Conservation (phyloP, 225 moss, liverwort and hornwort species). For the Straminergon stramineum region DNA sequence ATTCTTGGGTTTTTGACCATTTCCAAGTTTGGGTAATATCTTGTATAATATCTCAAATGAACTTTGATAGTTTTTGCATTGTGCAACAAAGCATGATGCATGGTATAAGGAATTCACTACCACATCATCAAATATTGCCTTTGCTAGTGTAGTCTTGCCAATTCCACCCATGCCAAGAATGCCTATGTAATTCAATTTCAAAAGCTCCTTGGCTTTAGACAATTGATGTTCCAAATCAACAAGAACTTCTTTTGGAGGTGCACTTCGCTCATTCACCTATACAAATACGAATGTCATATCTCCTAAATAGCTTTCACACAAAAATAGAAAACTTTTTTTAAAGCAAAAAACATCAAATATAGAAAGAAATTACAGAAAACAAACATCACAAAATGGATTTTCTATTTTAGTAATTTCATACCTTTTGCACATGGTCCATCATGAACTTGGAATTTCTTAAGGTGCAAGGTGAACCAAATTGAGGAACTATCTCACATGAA, state of each 20-base stretch:
- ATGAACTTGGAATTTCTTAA: not conserved
- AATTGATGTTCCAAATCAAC: not conserved
- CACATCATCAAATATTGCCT: not conserved
- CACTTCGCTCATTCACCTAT: not conserved
- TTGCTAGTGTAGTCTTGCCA: not conserved
- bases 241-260: not conserved
- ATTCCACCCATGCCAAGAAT: not conserved
- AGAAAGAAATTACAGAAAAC: not conserved
- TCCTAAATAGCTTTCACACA: fast-evolving
- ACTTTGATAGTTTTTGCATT: not conserved
- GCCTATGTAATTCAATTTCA: not conserved
- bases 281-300: not conserved
- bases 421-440: fast-evolving
- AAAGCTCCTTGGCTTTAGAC: not conserved
- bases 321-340: fast-evolving
- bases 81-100: not conserved
- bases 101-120: not conserved
- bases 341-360: not conserved
- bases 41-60: not conserved
- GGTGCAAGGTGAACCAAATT: not conserved
- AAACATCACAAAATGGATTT: not conserved
- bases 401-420: not conserved
- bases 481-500: not conserved
- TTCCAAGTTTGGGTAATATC: not conserved
- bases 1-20: not conserved